Percentiles rank a stretch among this genome's conserved stretches.
Conservation (phyloP, 768 basidiomycete genomes). For the Russula sp. region DNA sequence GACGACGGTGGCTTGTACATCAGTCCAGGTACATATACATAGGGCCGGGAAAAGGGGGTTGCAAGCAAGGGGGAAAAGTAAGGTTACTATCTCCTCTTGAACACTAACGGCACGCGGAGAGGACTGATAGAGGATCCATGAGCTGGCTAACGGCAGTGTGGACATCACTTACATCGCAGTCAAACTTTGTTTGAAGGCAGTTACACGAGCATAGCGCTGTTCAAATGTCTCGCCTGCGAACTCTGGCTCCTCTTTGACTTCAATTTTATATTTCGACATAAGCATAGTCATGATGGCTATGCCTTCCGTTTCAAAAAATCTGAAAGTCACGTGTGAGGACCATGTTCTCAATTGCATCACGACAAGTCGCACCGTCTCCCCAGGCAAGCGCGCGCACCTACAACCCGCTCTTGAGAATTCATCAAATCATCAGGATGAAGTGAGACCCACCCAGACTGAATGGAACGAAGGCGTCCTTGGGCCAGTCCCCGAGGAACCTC, state of each 20-base stretch:
- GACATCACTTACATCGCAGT: conserved; percentile 7
- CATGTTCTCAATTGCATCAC: not conserved
- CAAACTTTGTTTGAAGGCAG: not conserved
- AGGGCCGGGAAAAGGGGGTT: not conserved
- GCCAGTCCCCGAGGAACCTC: conserved; percentile 32
- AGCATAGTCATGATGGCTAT: conserved; percentile 43
- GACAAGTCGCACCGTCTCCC: conserved; percentile 20
- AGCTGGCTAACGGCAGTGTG: too few relatives aligned
- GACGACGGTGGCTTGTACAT: too few relatives aligned
- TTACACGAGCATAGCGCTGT: conserved; percentile 31
- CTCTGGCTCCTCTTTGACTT: conserved; percentile 44
- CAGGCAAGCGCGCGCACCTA: conserved; percentile 24
- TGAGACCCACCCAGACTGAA: conserved; percentile 26
- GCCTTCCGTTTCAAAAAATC: conserved; percentile 46
- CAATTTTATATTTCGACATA: conserved; percentile 40
- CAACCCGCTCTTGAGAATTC: not conserved
- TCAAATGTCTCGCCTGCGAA: conserved; percentile 42
- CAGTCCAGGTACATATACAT: too few relatives aligned
- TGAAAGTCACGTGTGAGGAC: conserved; percentile 19
- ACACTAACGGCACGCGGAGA: conserved; percentile 19
- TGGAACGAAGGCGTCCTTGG: conserved; percentile 32
- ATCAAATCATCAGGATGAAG: not conserved
- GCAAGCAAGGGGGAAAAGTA: too few relatives aligned
- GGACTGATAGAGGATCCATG: conserved; percentile 9
- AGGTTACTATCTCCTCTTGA: conserved; percentile 16